A percentile compares a stretch with the other conserved stretches of the same genome.
These are phyloP conservation scores for Anthracocystis setariae DNA, from an alignment of 1,284 basidiomycete species.

Conservation along the genomic window DNA sequence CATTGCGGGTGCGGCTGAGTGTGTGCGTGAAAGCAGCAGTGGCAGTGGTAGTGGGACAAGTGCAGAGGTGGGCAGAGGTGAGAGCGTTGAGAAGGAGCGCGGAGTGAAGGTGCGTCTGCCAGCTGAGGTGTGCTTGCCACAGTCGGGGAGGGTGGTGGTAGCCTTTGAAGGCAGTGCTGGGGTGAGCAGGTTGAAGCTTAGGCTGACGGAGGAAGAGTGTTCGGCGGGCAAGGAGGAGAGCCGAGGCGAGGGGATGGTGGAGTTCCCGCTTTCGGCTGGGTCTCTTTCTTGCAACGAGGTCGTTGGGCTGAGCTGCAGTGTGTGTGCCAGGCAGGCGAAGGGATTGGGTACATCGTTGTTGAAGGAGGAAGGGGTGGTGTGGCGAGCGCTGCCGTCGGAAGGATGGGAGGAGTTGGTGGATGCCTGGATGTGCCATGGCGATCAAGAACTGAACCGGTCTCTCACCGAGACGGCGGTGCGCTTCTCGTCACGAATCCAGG, in stretches of 20 bases:
- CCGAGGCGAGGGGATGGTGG: conserved; percentile 13
- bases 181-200: conserved; percentile 20
- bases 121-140: conserved; percentile 3
- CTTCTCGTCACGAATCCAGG: conserved; percentile 12
- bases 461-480: conserved; percentile 40
- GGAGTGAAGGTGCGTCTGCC: conserved; percentile 10
- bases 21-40: conserved; percentile 2
- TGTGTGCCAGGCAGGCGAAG: neutral
- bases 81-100: too few species aligned
- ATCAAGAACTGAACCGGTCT: conserved; percentile 72
- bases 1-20: conserved; percentile 10
- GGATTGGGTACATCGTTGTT: neutral
- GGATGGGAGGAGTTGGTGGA: conserved; percentile 97
- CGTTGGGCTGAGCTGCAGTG: conserved; percentile 18
- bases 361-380: conserved; percentile 66
- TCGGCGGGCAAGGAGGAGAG: conserved; percentile 6
- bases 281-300: neutral
- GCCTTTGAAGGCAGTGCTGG: neutral
- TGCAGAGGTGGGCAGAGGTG: neutral
- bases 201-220: conserved; percentile 14
- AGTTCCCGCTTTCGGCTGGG: conserved; percentile 27
- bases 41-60: conserved; percentile 8
- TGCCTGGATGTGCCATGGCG: conserved; percentile 96
- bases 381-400: conserved; percentile 88
- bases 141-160: conserved; percentile 10